A percentile compares a stretch with the other conserved stretches of the same genome.
Conservation (phyloP, 75 land plant species). For the Cupressus sempervirens region DNA sequence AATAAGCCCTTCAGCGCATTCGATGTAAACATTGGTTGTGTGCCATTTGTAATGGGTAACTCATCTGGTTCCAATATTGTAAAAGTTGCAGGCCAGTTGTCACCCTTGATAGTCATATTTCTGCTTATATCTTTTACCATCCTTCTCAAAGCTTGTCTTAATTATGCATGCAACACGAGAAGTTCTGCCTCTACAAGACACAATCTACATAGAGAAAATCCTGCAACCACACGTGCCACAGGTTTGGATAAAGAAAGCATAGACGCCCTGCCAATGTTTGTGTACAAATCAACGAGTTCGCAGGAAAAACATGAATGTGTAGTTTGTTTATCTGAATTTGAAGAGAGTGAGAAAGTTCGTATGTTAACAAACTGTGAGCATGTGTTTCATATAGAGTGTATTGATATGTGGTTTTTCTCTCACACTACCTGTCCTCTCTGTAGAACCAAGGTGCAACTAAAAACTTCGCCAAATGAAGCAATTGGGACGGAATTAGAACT, state of each 20-base stretch:
- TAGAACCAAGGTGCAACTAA: conserved; percentile 23
- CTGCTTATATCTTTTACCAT: neutral
- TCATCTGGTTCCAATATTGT: neutral
- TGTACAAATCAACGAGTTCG: conserved; percentile 23
- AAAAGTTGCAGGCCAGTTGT: neutral
- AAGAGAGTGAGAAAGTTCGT: conserved; percentile 42
- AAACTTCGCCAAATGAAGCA: neutral
- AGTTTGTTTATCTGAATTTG: conserved; percentile 54
- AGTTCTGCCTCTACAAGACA: neutral
- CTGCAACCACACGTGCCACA: too few relatives aligned
- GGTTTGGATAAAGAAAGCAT: neutral
- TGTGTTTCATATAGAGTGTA: conserved; percentile 54
- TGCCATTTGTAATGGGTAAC: neutral
- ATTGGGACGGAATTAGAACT: neutral
- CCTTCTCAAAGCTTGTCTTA: neutral
- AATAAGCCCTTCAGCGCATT: neutral
- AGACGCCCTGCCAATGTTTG: neutral
- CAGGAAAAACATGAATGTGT: conserved; percentile 37
- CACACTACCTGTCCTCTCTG: conserved; percentile 72
- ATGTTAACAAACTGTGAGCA: conserved; percentile 45
- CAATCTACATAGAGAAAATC: neutral
- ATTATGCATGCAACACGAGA: neutral
- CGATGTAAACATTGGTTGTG: neutral
- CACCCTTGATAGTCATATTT: neutral
- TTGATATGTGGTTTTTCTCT: conserved; percentile 56